Evolutionary conservation across 106 monocot genomes (phyloP), one percentile per base, ranked within the genome.

Genomic region (Platanthera guangdongensis): DNA sequence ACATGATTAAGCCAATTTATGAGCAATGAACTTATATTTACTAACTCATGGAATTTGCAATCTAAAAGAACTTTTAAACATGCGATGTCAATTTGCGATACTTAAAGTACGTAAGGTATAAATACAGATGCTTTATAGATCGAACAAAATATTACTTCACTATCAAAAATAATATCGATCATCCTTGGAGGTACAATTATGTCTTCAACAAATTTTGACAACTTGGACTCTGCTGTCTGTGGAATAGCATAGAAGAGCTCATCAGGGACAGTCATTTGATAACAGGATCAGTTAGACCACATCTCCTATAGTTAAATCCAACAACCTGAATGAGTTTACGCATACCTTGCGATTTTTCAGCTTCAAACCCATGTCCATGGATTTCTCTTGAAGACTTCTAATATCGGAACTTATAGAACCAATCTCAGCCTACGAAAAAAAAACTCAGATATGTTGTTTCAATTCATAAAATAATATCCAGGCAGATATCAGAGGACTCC

Each of bases 401-500:
- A 97, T 97, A 74, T 97, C 93, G n/a, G 91, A 97, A 80, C 97
- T 97, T 83, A 97, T 97, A 39, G 97, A 97, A 73, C 97, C 94
- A 80, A 97, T 97, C 81, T 97, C 97, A 77, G 84, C 86, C 97
- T 94, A 86, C 72, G 63, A 83, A 15, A 84, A 81, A 81, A 57
- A 18, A 77, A 48, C 12, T 72, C 72, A 72, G 3, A 72, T 72
- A 72, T 19, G 72, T 72, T 51, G 45, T 50, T 70, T 70, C 14
- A 47, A 70, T 47, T 16, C 5, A 47, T 70, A 70, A 70, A 65
- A 65, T 32, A 39, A 65, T 30, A 65, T 30, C 32, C 30, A 65
- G 25, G 65, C 30, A 25, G 9, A 65, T 32, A 65, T 65, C 32
- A 39, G 39, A 1, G 3, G 39, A 39, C 39, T 39, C 39, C 39